Base-by-base conservation (phyloP, 129 eudicot genomes). In the Tanacetum coccineum region DNA sequence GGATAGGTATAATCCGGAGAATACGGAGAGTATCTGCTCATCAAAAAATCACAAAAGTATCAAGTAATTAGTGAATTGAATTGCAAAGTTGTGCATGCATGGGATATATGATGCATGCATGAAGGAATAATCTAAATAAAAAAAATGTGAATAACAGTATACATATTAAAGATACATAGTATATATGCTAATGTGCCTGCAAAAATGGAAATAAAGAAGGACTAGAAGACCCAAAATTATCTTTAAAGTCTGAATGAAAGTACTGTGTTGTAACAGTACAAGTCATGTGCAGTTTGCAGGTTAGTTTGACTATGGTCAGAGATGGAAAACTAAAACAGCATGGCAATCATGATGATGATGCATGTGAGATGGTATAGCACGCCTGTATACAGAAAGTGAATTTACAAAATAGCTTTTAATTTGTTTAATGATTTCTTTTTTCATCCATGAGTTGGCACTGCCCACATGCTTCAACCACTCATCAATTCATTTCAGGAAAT, bases 1-100 rank as follows among this genome's bases (percentile, higher is more conserved):
- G 98, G 96, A 48, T 91, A 91, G 9, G 88, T 73, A 76, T 87
- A 91, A 53, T 91, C 98, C 0, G 96, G 83, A 22, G 96, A 85
- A 84, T 87, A 87, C 2, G 98, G 87, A 4, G 96, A 83, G 83
- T 83, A 91, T 83, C 98, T 91, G 90, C 42, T 76, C 26, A 77
- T 50, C 14, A 30, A 49, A 39, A 64, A 14, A 44, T 14, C 3
- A 15, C 12, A 1, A 13, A 52, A 67, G 47, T 3, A 45, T 15
- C 52, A 4, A 60, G 36, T 1, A 51, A 69, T 42, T 73, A 54
- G 57, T 30, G 64, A n/a, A n/a, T n/a, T n/a, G n/a, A n/a, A 62
- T 70, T n/a, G 6, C n/a, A 53, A 62, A 66, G 59, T 4, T 62
- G 2, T 1, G 28, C 22, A 21, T 60, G 55, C 60, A 62, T 59